Evolutionary conservation across 768 basidiomycete genomes (phyloP).

Genomic region (Termitomyces sp.): DNA sequence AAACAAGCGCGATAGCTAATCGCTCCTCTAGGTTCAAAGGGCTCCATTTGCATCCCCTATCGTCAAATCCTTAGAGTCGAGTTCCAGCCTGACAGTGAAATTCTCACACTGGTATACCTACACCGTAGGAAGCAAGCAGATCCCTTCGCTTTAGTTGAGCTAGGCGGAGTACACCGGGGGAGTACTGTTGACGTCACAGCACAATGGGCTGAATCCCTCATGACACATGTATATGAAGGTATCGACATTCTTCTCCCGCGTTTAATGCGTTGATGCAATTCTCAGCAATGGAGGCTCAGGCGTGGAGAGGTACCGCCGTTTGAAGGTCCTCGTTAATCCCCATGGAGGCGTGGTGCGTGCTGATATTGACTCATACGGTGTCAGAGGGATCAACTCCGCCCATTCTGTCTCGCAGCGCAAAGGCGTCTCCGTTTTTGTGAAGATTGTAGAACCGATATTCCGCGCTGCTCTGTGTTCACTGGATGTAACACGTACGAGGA

Average conservation of each 20-base stretch:
- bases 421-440: slow-evolving; percentile 45
- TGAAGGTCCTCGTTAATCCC: slow-evolving; percentile 78
- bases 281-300: slow-evolving; percentile 30
- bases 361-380: background rate
- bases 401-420: slow-evolving; percentile 45
- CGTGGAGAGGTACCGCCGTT: slow-evolving; percentile 44
- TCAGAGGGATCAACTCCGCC: background rate
- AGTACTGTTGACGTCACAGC: slow-evolving; percentile 27
- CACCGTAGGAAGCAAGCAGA: slow-evolving; percentile 36
- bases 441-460: slow-evolving; percentile 67
- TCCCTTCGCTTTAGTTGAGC: slow-evolving; percentile 30
- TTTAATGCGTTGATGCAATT: background rate
- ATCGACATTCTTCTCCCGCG: slow-evolving; percentile 8
- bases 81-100: slow-evolving; percentile 24
- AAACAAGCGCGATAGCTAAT: background rate
- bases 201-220: slow-evolving; percentile 51
- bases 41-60: slow-evolving; percentile 30
- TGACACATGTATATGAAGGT: slow-evolving; percentile 64
- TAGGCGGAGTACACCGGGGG: slow-evolving; percentile 37
- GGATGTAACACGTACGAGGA: slow-evolving; percentile 54
- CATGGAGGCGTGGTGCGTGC: slow-evolving; percentile 63
- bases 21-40: slow-evolving; percentile 1
- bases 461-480: slow-evolving; percentile 57
- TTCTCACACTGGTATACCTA: slow-evolving; percentile 49
- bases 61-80: slow-evolving; percentile 53